A percentile compares a stretch with the other conserved stretches of the same genome.
Evolutionary conservation across 1,139 yeast genomes (phyloP).

Genomic region (Nakaseomyces uthaithaninus): DNA sequence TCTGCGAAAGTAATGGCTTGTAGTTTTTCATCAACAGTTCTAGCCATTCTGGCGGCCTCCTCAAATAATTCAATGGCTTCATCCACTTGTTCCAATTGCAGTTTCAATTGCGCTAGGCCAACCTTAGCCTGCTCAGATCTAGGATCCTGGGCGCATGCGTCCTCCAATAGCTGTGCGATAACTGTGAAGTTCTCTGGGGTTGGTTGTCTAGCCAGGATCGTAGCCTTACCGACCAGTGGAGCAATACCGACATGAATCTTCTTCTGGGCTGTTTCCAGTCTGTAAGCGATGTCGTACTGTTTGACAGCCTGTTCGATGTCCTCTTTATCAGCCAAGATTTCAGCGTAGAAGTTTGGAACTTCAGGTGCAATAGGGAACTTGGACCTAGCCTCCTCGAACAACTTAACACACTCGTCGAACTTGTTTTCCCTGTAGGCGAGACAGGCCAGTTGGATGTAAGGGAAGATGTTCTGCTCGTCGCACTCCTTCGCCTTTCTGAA

Average conservation of each 20-base stretch:
- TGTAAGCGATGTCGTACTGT: constrained; percentile 78
- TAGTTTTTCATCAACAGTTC: constrained; percentile 74
- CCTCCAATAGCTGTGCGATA: constrained; percentile 58
- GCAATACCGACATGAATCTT: constrained; percentile 65
- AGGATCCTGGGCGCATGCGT: constrained; percentile 77
- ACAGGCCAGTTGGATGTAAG: constrained; percentile 87
- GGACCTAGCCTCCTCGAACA: constrained; percentile 63
- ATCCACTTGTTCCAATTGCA: constrained; percentile 70
- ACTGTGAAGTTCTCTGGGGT: constrained; percentile 38
- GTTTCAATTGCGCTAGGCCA: constrained; percentile 77
- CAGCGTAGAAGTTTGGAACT: constrained; percentile 90
- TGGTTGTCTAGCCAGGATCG: constrained; percentile 50
- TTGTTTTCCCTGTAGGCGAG: constrained; percentile 75
- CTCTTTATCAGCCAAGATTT: constrained; percentile 74
- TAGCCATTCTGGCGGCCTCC: constrained; percentile 69
- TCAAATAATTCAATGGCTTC: constrained; percentile 75
- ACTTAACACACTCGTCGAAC: constrained; percentile 47
- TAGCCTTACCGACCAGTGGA: constrained; percentile 83
- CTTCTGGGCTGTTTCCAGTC: constrained; percentile 50
- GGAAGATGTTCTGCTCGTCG: constrained; percentile 68
- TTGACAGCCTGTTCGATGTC: constrained; percentile 62
- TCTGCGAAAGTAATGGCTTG: constrained; percentile 88
- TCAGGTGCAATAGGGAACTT: constrained; percentile 80
- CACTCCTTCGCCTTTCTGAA: constrained; percentile 65
- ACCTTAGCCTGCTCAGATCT: constrained; percentile 78